These are phyloP conservation scores for Sutorius australiensis DNA, from an alignment of 768 basidiomycete species.

Conservation along the genomic window DNA sequence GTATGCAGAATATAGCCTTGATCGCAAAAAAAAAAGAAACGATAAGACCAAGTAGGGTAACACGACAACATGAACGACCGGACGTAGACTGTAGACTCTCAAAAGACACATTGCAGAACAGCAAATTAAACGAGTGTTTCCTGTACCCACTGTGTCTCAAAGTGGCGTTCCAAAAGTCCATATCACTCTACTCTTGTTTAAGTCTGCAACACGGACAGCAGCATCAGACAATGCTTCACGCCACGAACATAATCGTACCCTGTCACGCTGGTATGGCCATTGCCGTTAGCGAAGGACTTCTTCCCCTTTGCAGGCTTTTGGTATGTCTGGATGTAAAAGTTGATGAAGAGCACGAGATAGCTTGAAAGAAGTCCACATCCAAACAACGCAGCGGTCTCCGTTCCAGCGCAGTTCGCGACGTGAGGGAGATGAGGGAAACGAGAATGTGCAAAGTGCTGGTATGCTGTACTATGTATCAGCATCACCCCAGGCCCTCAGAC, in stretches of 20 bases:
- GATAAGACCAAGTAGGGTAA: conserved; percentile 11
- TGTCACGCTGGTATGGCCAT: conserved; percentile 41
- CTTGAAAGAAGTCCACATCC: conserved; percentile 86
- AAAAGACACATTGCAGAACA: conserved; percentile 7
- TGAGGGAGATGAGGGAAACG: conserved; percentile 66
- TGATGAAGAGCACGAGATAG: conserved; percentile 94
- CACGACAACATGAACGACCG: conserved; percentile 15
- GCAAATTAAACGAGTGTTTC: conserved; percentile 14
- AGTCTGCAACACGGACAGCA: conserved; percentile 20
- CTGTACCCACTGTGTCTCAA: not conserved
- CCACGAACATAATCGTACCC: conserved; percentile 21
- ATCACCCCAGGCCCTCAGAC: not conserved
- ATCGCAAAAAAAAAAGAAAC: conserved; percentile 9
- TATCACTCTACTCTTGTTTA: conserved; percentile 32
- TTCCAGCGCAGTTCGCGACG: conserved; percentile 81
- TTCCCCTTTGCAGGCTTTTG: conserved; percentile 52
- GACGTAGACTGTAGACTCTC: conserved; percentile 12
- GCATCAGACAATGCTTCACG: not conserved
- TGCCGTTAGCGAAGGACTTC: conserved; percentile 36
- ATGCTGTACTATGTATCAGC: conserved; percentile 42
- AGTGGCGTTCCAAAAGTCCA: not conserved
- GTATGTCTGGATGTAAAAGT: conserved; percentile 87
- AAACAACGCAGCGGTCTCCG: conserved; percentile 81
- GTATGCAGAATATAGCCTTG: conserved; percentile 17
- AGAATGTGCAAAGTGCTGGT: conserved; percentile 71